Percentiles rank a stretch among this genome's conserved stretches.
These are phyloP conservation scores for Mycena leptocephala DNA, from an alignment of 768 basidiomycete species.

Conservation along the genomic window DNA sequence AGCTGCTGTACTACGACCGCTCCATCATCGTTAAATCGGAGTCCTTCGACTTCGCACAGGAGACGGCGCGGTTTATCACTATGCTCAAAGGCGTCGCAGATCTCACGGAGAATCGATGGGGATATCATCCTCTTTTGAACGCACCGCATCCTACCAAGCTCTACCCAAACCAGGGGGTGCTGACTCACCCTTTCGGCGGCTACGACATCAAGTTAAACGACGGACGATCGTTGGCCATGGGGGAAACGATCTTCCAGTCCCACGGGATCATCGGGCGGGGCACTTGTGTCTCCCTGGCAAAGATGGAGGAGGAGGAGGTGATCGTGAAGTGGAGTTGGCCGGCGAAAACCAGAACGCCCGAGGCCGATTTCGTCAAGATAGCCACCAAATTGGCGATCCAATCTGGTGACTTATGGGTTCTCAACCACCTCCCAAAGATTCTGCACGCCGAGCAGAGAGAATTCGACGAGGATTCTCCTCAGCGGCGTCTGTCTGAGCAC, in stretches of 20 bases:
- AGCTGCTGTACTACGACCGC: conserved; percentile 38
- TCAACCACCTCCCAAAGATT: not conserved
- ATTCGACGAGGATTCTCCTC: not conserved
- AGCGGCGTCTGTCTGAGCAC: not conserved
- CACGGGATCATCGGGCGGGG: not conserved
- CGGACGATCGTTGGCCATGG: not conserved
- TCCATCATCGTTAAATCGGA: conserved; percentile 35
- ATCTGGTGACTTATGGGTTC: not conserved
- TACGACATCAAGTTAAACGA: not conserved
- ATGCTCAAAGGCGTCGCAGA: conserved; percentile 22
- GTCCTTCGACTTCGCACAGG: conserved; percentile 22
- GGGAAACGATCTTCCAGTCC: not conserved
- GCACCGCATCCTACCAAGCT: not conserved
- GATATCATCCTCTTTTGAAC: conserved; percentile 8
- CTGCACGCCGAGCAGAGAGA: not conserved
- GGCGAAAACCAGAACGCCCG: no score
- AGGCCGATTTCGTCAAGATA: not conserved
- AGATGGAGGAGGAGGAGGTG: not conserved
- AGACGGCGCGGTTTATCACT: conserved; percentile 10
- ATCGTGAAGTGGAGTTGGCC: no score
- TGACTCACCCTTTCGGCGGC: not conserved
- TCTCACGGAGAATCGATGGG: conserved; percentile 4
- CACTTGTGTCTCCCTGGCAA: not conserved
- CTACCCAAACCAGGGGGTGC: not conserved
- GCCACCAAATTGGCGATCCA: not conserved